phyloP scores from a whole-genome alignment of 495 filamentous ascomycete species.

The Astrocystis sublimbata region DNA sequence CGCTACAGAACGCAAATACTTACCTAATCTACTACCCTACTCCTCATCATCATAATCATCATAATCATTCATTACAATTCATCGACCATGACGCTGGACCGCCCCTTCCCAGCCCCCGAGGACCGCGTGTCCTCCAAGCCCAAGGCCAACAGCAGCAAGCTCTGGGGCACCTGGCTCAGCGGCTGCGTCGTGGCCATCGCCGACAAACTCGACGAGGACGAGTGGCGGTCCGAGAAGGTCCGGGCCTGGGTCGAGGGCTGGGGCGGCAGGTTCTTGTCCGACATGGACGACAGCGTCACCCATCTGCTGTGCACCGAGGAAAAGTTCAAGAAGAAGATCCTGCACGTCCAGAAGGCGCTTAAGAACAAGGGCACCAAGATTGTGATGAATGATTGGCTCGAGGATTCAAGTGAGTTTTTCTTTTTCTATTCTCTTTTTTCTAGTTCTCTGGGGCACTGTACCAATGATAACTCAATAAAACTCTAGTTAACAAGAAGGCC shows the following conservation, averaged over 20 bases:
- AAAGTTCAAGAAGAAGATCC: slow-evolving; percentile 29
- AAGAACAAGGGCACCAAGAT: slow-evolving; percentile 25
- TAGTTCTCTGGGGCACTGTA: too few species aligned
- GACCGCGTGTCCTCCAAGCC: too few species aligned
- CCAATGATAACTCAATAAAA: too few species aligned
- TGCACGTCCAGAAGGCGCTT: slow-evolving; percentile 27
- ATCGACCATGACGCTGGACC: too few species aligned
- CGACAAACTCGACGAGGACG: slow-evolving; percentile 29
- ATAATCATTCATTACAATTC: too few species aligned
- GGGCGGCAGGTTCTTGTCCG: slow-evolving; percentile 25
- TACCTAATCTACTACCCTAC: not conserved
- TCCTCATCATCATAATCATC: not conserved
- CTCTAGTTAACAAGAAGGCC: not conserved
- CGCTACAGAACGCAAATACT: not conserved
- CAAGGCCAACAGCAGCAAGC: too few species aligned
- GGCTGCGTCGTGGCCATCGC: slow-evolving; percentile 31
- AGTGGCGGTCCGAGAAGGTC: slow-evolving; percentile 35
- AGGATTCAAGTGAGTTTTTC: slow-evolving; percentile 29
- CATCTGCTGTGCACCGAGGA: slow-evolving; percentile 39
- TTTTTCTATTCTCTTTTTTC: not conserved
- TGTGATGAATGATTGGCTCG: slow-evolving; percentile 43
- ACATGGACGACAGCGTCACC: slow-evolving; percentile 32
- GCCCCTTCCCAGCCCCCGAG: too few species aligned
- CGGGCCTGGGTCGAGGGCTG: slow-evolving; percentile 34
- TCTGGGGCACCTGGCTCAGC: too few species aligned